These are phyloP conservation scores for Kandelia obovata DNA, from an alignment of 345 rosid genomes.

Conservation along the genomic window DNA sequence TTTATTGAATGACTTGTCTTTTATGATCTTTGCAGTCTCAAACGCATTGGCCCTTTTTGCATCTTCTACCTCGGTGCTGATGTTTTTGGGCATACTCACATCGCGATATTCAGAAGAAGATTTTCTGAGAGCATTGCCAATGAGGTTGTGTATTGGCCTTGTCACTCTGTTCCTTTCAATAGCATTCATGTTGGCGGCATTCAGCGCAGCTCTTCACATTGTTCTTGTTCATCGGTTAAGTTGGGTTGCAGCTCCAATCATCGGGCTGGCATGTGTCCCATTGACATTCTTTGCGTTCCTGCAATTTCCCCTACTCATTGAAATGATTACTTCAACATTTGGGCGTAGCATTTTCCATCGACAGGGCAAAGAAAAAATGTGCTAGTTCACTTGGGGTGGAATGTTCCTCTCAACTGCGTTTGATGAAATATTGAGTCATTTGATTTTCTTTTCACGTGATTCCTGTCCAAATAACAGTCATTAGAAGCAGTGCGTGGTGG, in stretches of 20 bases:
- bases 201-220: neutral
- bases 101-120: neutral
- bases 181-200: neutral
- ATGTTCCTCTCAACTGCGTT: no score
- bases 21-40: neutral
- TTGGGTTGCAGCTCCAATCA: constrained; percentile 6
- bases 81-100: constrained; percentile 9
- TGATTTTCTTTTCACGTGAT: neutral
- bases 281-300: neutral
- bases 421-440: no score
- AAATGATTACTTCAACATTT: neutral
- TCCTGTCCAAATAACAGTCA: neutral
- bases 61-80: neutral
- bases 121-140: neutral
- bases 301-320: neutral
- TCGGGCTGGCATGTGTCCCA: neutral
- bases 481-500: constrained; percentile 17
- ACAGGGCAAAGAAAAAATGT: neutral
- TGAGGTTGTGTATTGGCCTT: neutral
- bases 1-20: neutral
- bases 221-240: neutral
- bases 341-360: neutral
- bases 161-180: neutral
- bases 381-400: no score
- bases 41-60: neutral